Evolutionary conservation across 192 early-diverging fungal genomes (phyloP).

Genomic region (Backusella parvicylindrica): DNA sequence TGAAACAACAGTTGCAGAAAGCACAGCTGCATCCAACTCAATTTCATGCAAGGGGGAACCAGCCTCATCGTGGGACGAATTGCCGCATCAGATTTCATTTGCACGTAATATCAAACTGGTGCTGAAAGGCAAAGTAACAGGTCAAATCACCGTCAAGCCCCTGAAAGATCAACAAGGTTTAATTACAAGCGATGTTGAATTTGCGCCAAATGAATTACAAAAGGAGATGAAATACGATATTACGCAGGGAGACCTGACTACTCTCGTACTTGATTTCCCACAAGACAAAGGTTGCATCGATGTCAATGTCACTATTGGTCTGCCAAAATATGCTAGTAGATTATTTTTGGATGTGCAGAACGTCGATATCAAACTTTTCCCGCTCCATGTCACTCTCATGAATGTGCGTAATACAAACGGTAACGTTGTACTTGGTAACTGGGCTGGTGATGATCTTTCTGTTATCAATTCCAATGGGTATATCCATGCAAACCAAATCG

Average conservation of each 20-base stretch:
- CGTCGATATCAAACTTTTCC: not conserved
- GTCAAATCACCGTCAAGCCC: not conserved
- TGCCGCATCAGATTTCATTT: not conserved
- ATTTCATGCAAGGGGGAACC: not conserved
- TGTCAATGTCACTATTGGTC: not conserved
- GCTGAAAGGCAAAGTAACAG: not conserved
- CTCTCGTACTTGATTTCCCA: not conserved
- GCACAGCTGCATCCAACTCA: not conserved
- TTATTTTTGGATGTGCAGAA: not conserved
- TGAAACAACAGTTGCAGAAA: not conserved
- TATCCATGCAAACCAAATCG: not conserved
- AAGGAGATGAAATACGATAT: not conserved
- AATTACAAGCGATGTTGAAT: not conserved
- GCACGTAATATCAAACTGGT: not conserved
- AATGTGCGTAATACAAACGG: not conserved
- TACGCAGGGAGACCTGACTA: not conserved
- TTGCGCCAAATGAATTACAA: not conserved
- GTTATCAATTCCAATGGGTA: not conserved
- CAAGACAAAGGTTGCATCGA: not conserved
- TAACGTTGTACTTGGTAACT: not conserved
- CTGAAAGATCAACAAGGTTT: not conserved
- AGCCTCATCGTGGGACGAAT: not conserved
- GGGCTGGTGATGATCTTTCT: not conserved
- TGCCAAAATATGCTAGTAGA: not conserved
- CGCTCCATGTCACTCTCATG: not conserved